Percentiles rank a stretch among this genome's conserved stretches.
Evolutionary conservation across 1,284 basidiomycete species (phyloP).

Genomic region (Cutaneotrichosporon sp.): DNA sequence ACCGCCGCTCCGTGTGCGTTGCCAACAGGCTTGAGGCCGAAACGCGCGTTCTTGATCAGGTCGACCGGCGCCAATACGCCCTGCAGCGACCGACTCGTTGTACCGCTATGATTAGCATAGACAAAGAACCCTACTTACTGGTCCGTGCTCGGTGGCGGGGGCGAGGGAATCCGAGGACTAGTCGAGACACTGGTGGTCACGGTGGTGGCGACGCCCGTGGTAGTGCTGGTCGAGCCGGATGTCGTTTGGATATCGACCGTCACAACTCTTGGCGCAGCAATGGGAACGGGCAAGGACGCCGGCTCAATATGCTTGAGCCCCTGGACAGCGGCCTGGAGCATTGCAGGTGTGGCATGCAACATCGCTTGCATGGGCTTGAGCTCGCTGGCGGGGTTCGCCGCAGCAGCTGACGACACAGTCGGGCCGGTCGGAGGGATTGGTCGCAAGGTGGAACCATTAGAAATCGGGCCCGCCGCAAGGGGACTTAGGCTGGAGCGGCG

Average conservation of each 20-base stretch:
- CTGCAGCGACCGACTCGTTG: neutral
- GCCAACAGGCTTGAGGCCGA: constrained; percentile 4
- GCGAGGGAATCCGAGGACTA: neutral
- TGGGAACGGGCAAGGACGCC: neutral
- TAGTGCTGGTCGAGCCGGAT: neutral
- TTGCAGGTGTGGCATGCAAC: neutral
- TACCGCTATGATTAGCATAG: neutral
- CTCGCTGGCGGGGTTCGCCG: neutral
- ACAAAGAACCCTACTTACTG: neutral
- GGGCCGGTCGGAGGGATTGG: neutral
- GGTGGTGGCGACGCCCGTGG: neutral
- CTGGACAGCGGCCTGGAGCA: neutral
- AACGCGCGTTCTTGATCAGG: neutral
- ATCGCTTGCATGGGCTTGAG: neutral
- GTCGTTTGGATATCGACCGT: no score
- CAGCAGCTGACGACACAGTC: neutral
- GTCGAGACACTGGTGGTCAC: neutral
- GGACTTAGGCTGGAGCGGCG: neutral
- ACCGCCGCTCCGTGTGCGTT: constrained; percentile 2
- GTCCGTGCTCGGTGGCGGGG: neutral
- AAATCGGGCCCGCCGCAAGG: neutral
- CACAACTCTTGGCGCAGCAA: neutral
- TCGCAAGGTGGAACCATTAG: no score
- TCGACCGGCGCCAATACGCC: neutral
- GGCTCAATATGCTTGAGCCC: neutral